phyloP scores from a whole-genome alignment of 2,329 filamentous ascomycete species.

The Aspergillus oerlinghausenensis region DNA sequence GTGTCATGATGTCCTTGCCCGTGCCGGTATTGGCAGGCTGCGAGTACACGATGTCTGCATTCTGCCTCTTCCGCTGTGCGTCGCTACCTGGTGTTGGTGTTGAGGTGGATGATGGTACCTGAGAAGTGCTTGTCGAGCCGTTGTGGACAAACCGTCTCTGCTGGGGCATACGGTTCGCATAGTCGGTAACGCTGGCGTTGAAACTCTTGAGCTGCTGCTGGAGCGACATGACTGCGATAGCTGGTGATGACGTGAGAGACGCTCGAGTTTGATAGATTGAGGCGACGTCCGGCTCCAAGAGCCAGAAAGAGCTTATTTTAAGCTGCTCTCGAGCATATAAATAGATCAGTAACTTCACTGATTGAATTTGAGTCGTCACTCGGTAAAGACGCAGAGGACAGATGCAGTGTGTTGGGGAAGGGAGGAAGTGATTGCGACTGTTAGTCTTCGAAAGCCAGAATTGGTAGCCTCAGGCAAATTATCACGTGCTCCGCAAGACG shows the following conservation, averaged over 20 bases:
- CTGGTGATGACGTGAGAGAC: neutral
- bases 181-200: slow-evolving; percentile 58
- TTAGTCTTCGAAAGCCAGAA: neutral
- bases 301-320: slow-evolving; percentile 9
- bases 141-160: slow-evolving; percentile 48
- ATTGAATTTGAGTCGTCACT: neutral
- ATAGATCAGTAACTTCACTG: neutral
- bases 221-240: slow-evolving; percentile 52
- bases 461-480: neutral
- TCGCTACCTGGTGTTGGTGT: slow-evolving; percentile 30
- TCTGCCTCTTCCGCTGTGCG: slow-evolving; percentile 59
- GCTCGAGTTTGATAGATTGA: neutral
- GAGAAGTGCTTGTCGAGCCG: slow-evolving; percentile 57
- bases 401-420: neutral
- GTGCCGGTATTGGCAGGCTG: slow-evolving; percentile 72
- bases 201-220: slow-evolving; percentile 62
- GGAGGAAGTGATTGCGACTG: neutral
- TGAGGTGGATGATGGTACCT: slow-evolving; percentile 36
- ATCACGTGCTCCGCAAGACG: slow-evolving; percentile 3
- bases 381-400: neutral
- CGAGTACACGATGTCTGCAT: slow-evolving; percentile 58
- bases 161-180: slow-evolving; percentile 59
- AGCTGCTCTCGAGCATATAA: slow-evolving; percentile 6
- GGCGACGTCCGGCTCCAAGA: slow-evolving; percentile 11
- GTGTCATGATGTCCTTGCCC: slow-evolving; percentile 76